These are phyloP conservation scores for Xanthoceras sorbifolium DNA, from an alignment of 345 rosid genomes.

Conservation along the genomic window DNA sequence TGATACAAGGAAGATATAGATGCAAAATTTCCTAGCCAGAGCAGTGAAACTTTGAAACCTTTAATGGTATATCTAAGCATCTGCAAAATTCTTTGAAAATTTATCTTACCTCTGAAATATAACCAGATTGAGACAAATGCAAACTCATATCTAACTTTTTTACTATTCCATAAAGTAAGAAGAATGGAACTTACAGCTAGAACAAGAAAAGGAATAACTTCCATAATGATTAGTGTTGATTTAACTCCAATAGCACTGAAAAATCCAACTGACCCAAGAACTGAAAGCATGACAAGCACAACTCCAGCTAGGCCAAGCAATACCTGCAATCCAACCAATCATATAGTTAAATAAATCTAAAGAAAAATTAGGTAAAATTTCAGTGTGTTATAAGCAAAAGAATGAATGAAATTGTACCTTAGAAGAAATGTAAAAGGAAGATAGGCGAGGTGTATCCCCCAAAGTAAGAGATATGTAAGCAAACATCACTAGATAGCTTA, in stretches of 20 bases:
- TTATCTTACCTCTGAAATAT: neutral
- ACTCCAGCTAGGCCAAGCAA: constrained; percentile 96
- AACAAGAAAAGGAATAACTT: constrained; percentile 98
- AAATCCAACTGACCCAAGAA: constrained; percentile 92
- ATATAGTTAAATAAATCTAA: neutral
- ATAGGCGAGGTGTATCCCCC: constrained; percentile 72
- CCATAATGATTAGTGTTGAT: constrained; percentile 94
- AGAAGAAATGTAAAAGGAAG: constrained; percentile 78
- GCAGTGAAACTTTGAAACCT: neutral
- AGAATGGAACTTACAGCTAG: constrained; percentile 74
- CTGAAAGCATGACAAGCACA: constrained; percentile 93
- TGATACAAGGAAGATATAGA: neutral
- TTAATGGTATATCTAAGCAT: neutral
- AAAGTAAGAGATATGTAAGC: constrained; percentile 90
- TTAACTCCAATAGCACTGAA: constrained; percentile 95
- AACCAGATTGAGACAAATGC: neutral
- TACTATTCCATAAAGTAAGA: constrained; percentile 5
- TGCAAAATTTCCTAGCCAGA: neutral
- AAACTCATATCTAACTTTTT: neutral
- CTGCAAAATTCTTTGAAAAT: neutral
- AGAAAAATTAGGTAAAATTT: constrained; percentile 5
- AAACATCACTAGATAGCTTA: constrained; percentile 99
- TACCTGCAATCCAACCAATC: constrained; percentile 57
- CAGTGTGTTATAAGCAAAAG: neutral
- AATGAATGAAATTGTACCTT: constrained; percentile 53